Base-by-base conservation (phyloP, 2,329 filamentous ascomycete genomes). In the Fusarium sp. region DNA sequence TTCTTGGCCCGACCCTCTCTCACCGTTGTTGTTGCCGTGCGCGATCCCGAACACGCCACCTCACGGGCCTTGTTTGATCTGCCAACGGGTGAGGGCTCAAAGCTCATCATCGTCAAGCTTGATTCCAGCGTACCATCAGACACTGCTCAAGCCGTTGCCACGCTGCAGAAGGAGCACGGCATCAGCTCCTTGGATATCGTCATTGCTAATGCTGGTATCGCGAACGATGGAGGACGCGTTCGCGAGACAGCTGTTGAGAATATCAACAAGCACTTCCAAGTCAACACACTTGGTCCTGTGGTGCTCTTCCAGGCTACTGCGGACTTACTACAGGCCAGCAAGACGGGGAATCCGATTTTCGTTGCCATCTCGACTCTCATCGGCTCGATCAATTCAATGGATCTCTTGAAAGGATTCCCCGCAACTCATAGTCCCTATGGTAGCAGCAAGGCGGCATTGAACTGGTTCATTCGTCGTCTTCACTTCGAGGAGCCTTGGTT, bases 401-500 rank as follows among this genome's bases (percentile, higher is more conserved):
- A 55, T 4, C 9, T 17, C 14, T n/a, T 55, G n/a, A 31, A 11
- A 4, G 52, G n/a, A 31, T 15, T 55, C 1, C 52, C 52, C 7
- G 2, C 20, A 13, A 6, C 22, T 2, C 5, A 0, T 1, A 55
- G 42, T 2, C 52, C 42, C 3, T 55, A 55, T 2, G 52, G 52
- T 31, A 31, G 31, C 7, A 55, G 52, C 6, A 55, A 55, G 33
- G 42, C 52, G 3, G 42, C 52, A 2, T 18, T 55, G 4, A 55
- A 55, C 22, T 55, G 52, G 52, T 55, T 55, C n/a, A 48, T 55
- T 11, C 31, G 42, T 5, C 52, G 52, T 11, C 52, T 55, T 10
- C 31, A 39, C n/a, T 55, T 55, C 5, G 42, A 55, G 31, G 52
- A 55, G 24, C 42, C 52, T 22, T 55, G 52, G 52, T 39, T 55